These are phyloP conservation scores for Candida ipomoeae DNA, from an alignment of 805 yeast species.

Conservation along the genomic window DNA sequence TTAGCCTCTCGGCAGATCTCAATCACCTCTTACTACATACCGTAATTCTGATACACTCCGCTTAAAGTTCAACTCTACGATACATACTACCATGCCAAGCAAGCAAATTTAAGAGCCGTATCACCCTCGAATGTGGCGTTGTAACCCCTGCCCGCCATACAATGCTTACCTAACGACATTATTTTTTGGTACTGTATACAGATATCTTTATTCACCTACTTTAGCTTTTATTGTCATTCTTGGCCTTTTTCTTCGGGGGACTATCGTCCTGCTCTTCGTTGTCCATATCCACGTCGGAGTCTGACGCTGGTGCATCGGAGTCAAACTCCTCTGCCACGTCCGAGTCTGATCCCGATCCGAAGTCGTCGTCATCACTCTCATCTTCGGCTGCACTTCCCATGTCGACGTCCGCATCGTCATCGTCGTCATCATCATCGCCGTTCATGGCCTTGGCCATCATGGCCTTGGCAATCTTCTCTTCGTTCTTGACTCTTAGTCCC, in stretches of 20 bases:
- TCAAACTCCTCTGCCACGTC: conserved; percentile 85
- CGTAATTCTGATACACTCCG: not conserved
- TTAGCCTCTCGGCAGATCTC: not conserved
- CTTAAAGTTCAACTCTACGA: not conserved
- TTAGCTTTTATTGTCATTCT: conserved; percentile 11
- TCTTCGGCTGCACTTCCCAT: conserved; percentile 75
- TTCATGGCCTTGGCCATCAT: conserved; percentile 74
- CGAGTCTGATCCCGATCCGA: conserved; percentile 56
- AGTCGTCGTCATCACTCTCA: conserved; percentile 85
- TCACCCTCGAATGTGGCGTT: not conserved
- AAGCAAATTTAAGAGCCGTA: not conserved
- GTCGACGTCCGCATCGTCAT: conserved; percentile 43
- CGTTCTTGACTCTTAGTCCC: conserved; percentile 78
- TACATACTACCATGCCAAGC: not conserved
- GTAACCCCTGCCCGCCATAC: not conserved
- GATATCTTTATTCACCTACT: not conserved
- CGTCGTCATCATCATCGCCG: conserved; percentile 51
- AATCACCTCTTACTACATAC: not conserved
- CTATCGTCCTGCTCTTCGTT: conserved; percentile 20
- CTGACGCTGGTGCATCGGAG: conserved; percentile 50
- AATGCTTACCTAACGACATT: not conserved
- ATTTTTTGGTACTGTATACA: not conserved
- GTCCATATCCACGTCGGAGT: conserved; percentile 22
- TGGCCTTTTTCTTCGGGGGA: conserved; percentile 33
- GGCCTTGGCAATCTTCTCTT: conserved; percentile 81